These are phyloP conservation scores for Bertia moriformis DNA, from an alignment of 2,329 filamentous ascomycete genomes.

Conservation along the genomic window DNA sequence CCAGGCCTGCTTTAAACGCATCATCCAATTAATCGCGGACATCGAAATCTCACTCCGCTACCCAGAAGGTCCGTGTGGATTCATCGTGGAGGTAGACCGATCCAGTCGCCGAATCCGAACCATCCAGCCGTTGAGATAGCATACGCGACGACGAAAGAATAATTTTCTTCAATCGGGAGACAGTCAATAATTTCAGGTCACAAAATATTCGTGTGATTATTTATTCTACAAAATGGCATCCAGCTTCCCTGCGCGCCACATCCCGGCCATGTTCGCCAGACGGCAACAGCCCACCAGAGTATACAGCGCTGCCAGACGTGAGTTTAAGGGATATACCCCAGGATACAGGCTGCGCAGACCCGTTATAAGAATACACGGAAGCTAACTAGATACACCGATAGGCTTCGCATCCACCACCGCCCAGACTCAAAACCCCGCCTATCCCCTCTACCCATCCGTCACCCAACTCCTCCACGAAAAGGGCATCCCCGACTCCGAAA, in stretches of 20 bases:
- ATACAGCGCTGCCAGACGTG: slow-evolving; percentile 15
- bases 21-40: too few species aligned
- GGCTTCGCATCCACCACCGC: slow-evolving; percentile 16
- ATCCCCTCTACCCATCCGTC: slow-evolving; percentile 34
- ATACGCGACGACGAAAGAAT: too few species aligned
- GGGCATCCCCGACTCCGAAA: slow-evolving; percentile 39
- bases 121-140: slow-evolving; percentile 4
- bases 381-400: slow-evolving; percentile 6
- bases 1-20: too few species aligned
- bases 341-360: too few species aligned
- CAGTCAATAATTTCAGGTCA: too few species aligned
- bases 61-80: not conserved
- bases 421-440: slow-evolving; percentile 7
- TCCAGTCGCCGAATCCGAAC: slow-evolving; percentile 6
- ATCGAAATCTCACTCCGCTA: too few species aligned
- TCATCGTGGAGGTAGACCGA: slow-evolving; percentile 2
- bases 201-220: too few species aligned
- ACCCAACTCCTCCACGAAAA: slow-evolving; percentile 43
- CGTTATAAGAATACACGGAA: not conserved
- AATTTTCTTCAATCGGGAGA: too few species aligned
- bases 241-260: slow-evolving; percentile 13
- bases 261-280: slow-evolving; percentile 16
- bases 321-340: slow-evolving; percentile 9
- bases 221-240: slow-evolving; percentile 17
- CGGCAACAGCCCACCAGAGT: slow-evolving; percentile 15